A percentile compares a stretch with the other conserved stretches of the same genome.
Evolutionary conservation across 176 grass and related monocot genomes (phyloP).

Genomic region (Oryza meyeriana): DNA sequence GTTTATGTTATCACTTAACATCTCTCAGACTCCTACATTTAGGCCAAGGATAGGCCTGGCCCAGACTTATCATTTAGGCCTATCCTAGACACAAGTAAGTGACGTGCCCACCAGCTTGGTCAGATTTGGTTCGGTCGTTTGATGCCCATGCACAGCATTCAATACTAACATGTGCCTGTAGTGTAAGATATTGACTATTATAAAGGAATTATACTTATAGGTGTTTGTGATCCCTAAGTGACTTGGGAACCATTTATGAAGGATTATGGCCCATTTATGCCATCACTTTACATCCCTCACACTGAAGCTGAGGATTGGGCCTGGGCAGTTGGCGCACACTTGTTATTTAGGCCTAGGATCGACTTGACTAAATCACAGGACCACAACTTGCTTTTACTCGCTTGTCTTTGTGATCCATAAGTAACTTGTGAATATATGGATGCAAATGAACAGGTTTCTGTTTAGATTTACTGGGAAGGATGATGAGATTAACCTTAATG

Average conservation of each 20-base stretch:
- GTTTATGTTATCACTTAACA: neutral
- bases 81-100: neutral
- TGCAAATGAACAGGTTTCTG: constrained; percentile 64
- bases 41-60: neutral
- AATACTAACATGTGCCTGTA: neutral
- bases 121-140: neutral
- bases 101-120: neutral
- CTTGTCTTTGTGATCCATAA: neutral
- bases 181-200: neutral
- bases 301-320: neutral
- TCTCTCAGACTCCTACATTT: neutral
- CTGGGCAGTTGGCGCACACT: neutral
- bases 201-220: neutral
- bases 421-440: neutral
- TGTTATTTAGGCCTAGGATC: neutral
- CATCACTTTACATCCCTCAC: neutral
- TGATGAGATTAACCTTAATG: constrained; percentile 77
- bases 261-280: neutral
- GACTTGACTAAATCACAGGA: neutral
- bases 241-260: constrained; percentile 43
- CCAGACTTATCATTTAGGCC: neutral
- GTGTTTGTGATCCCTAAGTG: neutral
- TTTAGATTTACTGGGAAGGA: constrained; percentile 80
- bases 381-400: neutral
- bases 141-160: neutral